Evolutionary conservation across 2,329 filamentous ascomycete species (phyloP).

Genomic region (Fusarium chaquense): DNA sequence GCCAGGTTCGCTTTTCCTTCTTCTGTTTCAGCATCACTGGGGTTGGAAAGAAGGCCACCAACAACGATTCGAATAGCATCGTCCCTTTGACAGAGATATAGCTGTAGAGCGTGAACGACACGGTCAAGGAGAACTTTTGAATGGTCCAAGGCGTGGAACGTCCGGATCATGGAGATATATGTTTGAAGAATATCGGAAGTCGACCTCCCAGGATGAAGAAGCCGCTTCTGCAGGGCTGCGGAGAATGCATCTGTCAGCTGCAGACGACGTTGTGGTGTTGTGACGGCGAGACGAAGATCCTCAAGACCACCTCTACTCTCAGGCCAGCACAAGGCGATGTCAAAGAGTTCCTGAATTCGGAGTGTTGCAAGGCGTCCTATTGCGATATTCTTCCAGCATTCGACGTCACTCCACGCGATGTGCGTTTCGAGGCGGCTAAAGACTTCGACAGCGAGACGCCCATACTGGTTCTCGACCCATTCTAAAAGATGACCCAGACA

Average conservation of each 20-base stretch:
- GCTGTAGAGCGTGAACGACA: constrained; percentile 77
- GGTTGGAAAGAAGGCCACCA: constrained; percentile 75
- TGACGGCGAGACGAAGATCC: constrained; percentile 78
- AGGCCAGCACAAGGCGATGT: constrained; percentile 83
- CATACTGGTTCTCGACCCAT: constrained; percentile 78
- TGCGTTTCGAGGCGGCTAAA: constrained; percentile 61
- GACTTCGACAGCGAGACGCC: constrained; percentile 72
- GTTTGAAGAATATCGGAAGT: constrained; percentile 81
- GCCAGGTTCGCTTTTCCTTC: constrained; percentile 65
- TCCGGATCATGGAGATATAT: constrained; percentile 83
- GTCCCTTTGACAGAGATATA: constrained; percentile 81
- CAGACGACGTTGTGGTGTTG: constrained; percentile 74
- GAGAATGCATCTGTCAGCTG: constrained; percentile 79
- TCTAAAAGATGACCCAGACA: constrained; percentile 70
- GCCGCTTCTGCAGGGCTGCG: constrained; percentile 70
- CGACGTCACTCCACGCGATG: constrained; percentile 67
- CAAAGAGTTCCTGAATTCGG: constrained; percentile 79
- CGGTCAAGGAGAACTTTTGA: constrained; percentile 82
- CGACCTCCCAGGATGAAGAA: constrained; percentile 81
- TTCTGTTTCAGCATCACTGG: constrained; percentile 63
- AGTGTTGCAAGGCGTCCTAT: constrained; percentile 75
- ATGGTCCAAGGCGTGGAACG: constrained; percentile 79
- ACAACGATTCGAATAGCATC: constrained; percentile 85
- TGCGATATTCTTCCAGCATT: constrained; percentile 78
- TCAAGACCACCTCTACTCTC: constrained; percentile 77